Conservation (phyloP, 495 filamentous ascomycete species). For the Clohesyomyces aquaticus region DNA sequence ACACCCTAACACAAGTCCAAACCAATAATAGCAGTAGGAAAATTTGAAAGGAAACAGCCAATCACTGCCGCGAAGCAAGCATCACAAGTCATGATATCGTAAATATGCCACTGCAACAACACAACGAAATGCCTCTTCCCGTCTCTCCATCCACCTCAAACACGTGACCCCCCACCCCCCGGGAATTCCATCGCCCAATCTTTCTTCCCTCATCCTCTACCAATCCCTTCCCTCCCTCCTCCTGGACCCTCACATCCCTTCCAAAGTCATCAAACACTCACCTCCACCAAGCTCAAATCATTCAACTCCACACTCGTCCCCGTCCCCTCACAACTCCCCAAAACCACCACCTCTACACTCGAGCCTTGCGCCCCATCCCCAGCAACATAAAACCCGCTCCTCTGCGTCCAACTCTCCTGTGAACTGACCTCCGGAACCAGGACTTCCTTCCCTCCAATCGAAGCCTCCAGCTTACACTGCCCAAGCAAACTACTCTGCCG, state of each 20-base stretch:
- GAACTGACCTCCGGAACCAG: conserved; percentile 1
- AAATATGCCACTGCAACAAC: no score
- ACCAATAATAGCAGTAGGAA: no score
- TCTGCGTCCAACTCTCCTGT: conserved; percentile 5
- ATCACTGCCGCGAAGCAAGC: no score
- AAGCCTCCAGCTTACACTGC: conserved; percentile 16
- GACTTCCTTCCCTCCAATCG: conserved; percentile 11
- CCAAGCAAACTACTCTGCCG: conserved; percentile 11
- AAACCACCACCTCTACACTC: not conserved
- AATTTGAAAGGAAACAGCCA: no score
- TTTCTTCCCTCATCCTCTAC: not conserved
- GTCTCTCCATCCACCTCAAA: no score
- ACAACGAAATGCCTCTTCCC: no score
- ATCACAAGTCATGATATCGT: no score
- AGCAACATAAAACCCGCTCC: not conserved
- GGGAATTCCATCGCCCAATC: no score
- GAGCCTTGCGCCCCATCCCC: conserved; percentile 7
- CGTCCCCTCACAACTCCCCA: conserved; percentile 11
- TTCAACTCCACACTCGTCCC: conserved; percentile 26
- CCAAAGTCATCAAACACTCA: not conserved
- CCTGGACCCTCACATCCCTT: not conserved
- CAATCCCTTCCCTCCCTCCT: not conserved
- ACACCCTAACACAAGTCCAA: no score
- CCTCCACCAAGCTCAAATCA: conserved; percentile 23
- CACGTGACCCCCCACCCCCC: no score